phyloP scores from a whole-genome alignment of 495 filamentous ascomycete species.

The Friedmanniomyces simplex region DNA sequence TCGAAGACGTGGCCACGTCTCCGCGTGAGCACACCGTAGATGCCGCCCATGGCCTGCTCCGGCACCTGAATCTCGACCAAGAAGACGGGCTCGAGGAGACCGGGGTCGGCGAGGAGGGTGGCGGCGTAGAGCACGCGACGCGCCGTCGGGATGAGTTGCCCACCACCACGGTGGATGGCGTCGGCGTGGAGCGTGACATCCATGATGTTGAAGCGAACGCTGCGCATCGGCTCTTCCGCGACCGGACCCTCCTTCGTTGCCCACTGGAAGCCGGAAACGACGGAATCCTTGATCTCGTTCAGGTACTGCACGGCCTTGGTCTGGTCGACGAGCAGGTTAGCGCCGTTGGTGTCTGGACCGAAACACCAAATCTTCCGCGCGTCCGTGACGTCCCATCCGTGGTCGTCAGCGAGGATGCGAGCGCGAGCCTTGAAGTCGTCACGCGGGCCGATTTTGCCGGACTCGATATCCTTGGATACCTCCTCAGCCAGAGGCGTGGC shows the following conservation, averaged over 20 bases:
- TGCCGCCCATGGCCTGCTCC: slow-evolving; percentile 98
- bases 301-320: slow-evolving; percentile 99
- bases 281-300: slow-evolving; percentile 99
- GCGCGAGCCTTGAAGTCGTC: slow-evolving; percentile 99
- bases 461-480: slow-evolving; percentile 79
- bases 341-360: slow-evolving; percentile 92
- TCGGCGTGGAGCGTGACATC: slow-evolving; percentile 99
- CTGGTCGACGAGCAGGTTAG: slow-evolving; percentile 98
- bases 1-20: slow-evolving; percentile 97
- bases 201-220: slow-evolving; percentile 94
- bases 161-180: slow-evolving; percentile 99
- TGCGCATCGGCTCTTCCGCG: slow-evolving; percentile 96
- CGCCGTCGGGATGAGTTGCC: slow-evolving; percentile 95
- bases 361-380: slow-evolving; percentile 99
- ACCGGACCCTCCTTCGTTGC: slow-evolving; percentile 94
- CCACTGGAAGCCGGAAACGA: slow-evolving; percentile 99
- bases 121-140: slow-evolving; percentile 96
- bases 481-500: slow-evolving; percentile 87
- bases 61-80: slow-evolving; percentile 98
- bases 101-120: slow-evolving; percentile 78
- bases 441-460: slow-evolving; percentile 83
- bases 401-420: slow-evolving; percentile 90
- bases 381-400: slow-evolving; percentile 99
- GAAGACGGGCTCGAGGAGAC: slow-evolving; percentile 93
- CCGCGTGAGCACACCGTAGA: slow-evolving; percentile 98